Evolutionary conservation across 2,329 filamentous ascomycete genomes (phyloP), one percentile per base, ranked within the genome.

Genomic region (Penicillium sp.): DNA sequence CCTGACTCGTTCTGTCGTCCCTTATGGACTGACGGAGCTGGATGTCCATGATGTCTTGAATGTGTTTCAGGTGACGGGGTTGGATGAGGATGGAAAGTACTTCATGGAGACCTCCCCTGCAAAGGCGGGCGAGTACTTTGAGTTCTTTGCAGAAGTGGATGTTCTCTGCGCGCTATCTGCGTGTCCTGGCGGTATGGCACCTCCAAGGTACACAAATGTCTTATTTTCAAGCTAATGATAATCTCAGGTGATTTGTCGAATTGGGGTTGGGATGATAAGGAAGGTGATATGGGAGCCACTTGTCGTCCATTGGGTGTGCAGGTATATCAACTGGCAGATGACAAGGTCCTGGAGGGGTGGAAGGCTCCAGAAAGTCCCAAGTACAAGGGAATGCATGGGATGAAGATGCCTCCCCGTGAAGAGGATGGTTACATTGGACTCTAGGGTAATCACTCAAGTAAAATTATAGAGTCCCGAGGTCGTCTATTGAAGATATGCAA

Each of bases 21-120:
- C 87, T 0, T 86, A 80, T 58, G 89, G 89, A 0, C 71, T 94
- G 40, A 81, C 78, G 5, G 90, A 94, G 73, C 78, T 79, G 31
- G 89, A 94, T 68, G 85, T 94, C 1, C 90, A 95, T 66, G 90
- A 95, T 70, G 90, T 95, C 0, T 80, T 95, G 52, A 95, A 95
- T 67, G 79, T 95, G 3, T 94, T 95, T 69, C 90, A 95, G 71
- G 89, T 92, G 7, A 94, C 90, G 0, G 89, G 90, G 0, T 70
- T 94, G 45, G 87, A 94, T 65, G 78, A 82, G 51, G 67, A 87
- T 57, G 89, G 89, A 0, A 82, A 85, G 50, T 93, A 92, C 63
- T 92, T 90, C 58, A 95, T 95, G 78, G 75, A 78, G 49, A 72
- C 79, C 9, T 79, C 72, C 29, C 79, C 79, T 5, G 78, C 79